Conservation (phyloP, 225 moss, liverwort and hornwort genomes). For the Sphagnum tenellum region DNA sequence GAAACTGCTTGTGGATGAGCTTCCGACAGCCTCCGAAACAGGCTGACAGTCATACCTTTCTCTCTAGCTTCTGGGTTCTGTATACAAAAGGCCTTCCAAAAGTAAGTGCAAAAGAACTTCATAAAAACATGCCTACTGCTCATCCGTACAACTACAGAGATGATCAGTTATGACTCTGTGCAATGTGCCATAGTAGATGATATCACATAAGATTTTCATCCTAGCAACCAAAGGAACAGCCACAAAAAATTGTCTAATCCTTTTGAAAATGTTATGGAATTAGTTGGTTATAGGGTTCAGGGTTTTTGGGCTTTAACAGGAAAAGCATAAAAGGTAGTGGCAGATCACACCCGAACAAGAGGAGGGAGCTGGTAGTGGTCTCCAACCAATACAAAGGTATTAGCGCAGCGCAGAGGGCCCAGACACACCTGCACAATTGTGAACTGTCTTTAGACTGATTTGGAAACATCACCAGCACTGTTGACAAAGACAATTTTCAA, state of each 20-base stretch:
- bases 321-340: neutral
- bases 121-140: too few species aligned
- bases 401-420: constrained; percentile 35
- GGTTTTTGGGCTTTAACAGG: too few species aligned
- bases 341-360: constrained; percentile 31
- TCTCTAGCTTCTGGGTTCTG: constrained; percentile 38
- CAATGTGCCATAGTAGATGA: too few species aligned
- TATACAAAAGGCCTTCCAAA: neutral
- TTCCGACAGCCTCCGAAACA: constrained; percentile 36
- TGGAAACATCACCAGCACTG: neutral
- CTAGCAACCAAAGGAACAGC: too few species aligned
- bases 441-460: neutral
- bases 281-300: too few species aligned
- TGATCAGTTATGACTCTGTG: too few species aligned
- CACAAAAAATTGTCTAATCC: too few species aligned
- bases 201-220: too few species aligned
- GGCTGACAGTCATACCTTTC: constrained; percentile 41
- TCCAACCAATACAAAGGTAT: constrained; percentile 42
- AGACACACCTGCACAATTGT: constrained; percentile 26
- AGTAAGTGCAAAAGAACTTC: neutral
- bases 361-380: constrained; percentile 61
- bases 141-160: too few species aligned
- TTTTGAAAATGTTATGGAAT: too few species aligned
- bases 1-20: constrained; percentile 35
- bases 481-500: too few species aligned